Conservation (phyloP, 768 basidiomycete species). For the Auriscalpium orientale region DNA sequence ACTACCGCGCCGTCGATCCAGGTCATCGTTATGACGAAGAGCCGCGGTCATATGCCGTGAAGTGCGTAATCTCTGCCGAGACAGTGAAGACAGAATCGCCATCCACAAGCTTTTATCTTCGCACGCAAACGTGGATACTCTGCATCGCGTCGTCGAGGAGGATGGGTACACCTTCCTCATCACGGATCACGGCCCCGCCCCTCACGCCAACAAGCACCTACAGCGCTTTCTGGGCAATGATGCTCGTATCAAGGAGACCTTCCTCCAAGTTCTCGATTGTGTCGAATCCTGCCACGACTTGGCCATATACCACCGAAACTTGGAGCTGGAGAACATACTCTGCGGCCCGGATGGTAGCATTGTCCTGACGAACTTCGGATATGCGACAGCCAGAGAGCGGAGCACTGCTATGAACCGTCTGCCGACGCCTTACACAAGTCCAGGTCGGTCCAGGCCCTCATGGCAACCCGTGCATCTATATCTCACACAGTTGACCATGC, state of each 20-base stretch:
- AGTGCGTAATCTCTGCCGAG: slow-evolving; percentile 67
- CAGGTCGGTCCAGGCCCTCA: slow-evolving; percentile 46
- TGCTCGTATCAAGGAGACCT: slow-evolving; percentile 78
- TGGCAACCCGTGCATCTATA: slow-evolving; percentile 1
- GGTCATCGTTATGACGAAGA: slow-evolving; percentile 23
- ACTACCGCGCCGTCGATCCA: slow-evolving; percentile 78
- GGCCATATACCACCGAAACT: slow-evolving; percentile 92
- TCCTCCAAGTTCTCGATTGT: slow-evolving; percentile 88
- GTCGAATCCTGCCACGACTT: slow-evolving; percentile 88
- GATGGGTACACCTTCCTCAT: slow-evolving; percentile 77
- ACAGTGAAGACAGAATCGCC: slow-evolving; percentile 60
- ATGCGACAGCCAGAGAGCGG: slow-evolving; percentile 79
- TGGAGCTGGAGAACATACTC: slow-evolving; percentile 95
- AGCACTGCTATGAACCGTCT: slow-evolving; percentile 90
- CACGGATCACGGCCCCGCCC: slow-evolving; percentile 89
- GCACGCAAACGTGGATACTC: slow-evolving; percentile 77
- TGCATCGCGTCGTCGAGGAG: slow-evolving; percentile 85
- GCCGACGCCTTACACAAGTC: slow-evolving; percentile 97
- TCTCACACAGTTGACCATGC: slow-evolving; percentile 15
- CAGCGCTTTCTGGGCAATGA: slow-evolving; percentile 81
- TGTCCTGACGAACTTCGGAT: slow-evolving; percentile 91
- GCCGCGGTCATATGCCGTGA: slow-evolving; percentile 74
- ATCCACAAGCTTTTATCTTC: slow-evolving; percentile 72
- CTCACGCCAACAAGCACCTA: slow-evolving; percentile 70
- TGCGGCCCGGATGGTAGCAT: slow-evolving; percentile 77